Evolutionary conservation across 768 basidiomycete species (phyloP).

Genomic region (Lactifluus echinatus): DNA sequence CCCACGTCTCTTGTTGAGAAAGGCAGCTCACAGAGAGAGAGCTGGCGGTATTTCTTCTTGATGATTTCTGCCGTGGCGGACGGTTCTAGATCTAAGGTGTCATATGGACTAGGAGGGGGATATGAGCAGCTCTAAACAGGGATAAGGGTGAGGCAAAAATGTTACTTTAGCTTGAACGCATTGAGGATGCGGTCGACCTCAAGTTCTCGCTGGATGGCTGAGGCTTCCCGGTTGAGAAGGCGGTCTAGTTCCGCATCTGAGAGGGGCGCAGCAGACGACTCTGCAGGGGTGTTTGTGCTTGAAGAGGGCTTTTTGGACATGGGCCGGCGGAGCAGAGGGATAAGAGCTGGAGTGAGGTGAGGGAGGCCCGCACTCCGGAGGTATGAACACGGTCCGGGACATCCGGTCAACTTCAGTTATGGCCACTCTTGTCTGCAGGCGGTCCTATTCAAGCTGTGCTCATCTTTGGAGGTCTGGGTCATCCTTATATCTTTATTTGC

Average conservation of each 20-base stretch:
- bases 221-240: slow-evolving; percentile 69
- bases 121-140: background rate
- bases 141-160: slow-evolving; percentile 23
- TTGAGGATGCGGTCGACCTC: slow-evolving; percentile 89
- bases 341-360: too few species aligned
- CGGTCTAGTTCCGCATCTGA: slow-evolving; percentile 64
- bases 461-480: background rate
- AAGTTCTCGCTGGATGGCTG: slow-evolving; percentile 77
- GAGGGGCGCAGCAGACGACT: slow-evolving; percentile 17
- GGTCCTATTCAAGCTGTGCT: background rate
- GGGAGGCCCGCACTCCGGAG: too few species aligned
- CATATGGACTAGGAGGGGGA: slow-evolving; percentile 64
- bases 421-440: background rate
- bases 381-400: background rate
- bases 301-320: slow-evolving; percentile 4
- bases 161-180: slow-evolving; percentile 94
- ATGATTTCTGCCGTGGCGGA: slow-evolving; percentile 69
- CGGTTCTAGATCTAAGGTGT: slow-evolving; percentile 76
- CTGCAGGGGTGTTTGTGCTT: background rate
- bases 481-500: background rate
- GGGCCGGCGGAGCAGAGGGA: background rate
- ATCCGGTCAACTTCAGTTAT: background rate
- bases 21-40: slow-evolving; percentile 65
- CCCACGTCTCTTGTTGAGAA: slow-evolving; percentile 9
- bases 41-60: slow-evolving; percentile 80